Evolutionary conservation across 805 yeast genomes (phyloP).

Genomic region (Saccharomycopsis malanga): DNA sequence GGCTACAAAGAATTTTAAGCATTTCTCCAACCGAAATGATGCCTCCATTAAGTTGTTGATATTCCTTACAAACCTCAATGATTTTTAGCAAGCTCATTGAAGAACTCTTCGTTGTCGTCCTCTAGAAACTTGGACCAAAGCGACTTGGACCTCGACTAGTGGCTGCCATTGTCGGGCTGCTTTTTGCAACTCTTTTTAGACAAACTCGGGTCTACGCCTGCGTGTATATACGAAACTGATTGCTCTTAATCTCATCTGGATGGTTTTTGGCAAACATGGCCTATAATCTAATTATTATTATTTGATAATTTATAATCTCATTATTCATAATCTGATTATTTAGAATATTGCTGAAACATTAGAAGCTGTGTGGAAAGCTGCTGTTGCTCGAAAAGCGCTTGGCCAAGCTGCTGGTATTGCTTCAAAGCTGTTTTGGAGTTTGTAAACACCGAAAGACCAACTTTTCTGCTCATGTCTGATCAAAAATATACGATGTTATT

Average conservation of each 20-base stretch:
- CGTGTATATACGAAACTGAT: conserved; percentile 67
- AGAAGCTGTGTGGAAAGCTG: conserved; percentile 61
- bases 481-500: too few relatives aligned
- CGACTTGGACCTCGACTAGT: conserved; percentile 27
- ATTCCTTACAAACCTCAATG: conserved; percentile 63
- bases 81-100: conserved; percentile 64
- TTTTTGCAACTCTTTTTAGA: conserved; percentile 29
- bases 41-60: conserved; percentile 75
- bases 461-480: conserved; percentile 1
- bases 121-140: conserved; percentile 31
- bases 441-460: conserved; percentile 5
- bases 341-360: conserved; percentile 72
- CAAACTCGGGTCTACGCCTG: conserved; percentile 76
- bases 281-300: too few relatives aligned
- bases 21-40: conserved; percentile 57
- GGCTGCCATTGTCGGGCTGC: too few relatives aligned
- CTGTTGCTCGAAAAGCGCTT: conserved; percentile 41
- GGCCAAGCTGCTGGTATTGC: conserved; percentile 17
- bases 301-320: too few relatives aligned
- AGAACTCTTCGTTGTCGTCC: conserved; percentile 42
- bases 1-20: conserved; percentile 29
- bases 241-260: conserved; percentile 55
- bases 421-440: conserved; percentile 8
- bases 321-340: too few relatives aligned
- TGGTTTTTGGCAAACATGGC: conserved; percentile 70